These are phyloP conservation scores for Clavispora fructus DNA, from an alignment of 805 yeast genomes.

Conservation along the genomic window DNA sequence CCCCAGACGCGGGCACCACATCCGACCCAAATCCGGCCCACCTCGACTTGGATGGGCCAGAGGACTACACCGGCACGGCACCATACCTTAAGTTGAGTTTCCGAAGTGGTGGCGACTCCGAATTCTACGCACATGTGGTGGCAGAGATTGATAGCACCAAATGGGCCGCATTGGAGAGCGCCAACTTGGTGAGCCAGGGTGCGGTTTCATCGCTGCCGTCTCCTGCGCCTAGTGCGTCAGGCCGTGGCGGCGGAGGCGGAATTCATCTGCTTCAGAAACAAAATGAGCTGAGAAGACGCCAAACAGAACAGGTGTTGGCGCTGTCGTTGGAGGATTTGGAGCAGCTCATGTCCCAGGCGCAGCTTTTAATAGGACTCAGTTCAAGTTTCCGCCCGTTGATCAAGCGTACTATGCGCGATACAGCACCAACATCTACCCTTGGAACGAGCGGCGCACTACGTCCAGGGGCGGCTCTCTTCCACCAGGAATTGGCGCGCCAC, in stretches of 20 bases:
- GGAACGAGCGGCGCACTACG: slow-evolving; percentile 14
- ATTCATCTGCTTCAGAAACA: slow-evolving; percentile 63
- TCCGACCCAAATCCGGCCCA: slow-evolving; percentile 18
- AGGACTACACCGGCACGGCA: slow-evolving; percentile 26
- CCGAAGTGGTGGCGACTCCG: slow-evolving; percentile 60
- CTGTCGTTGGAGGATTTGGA: slow-evolving; percentile 73
- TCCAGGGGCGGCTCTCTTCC: slow-evolving; percentile 23
- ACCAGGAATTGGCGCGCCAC: slow-evolving; percentile 72
- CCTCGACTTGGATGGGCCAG: slow-evolving; percentile 25
- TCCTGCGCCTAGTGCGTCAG: slow-evolving; percentile 2
- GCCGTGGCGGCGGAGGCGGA: slow-evolving; percentile 46
- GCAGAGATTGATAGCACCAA: slow-evolving; percentile 41
- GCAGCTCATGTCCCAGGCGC: slow-evolving; percentile 71
- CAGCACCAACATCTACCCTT: slow-evolving; percentile 15
- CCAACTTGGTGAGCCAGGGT: slow-evolving; percentile 18
- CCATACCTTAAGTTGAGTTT: slow-evolving; percentile 66
- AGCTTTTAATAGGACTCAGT: slow-evolving; percentile 54
- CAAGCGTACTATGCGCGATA: slow-evolving; percentile 1
- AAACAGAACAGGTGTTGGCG: slow-evolving; percentile 56
- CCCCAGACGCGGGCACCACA: slow-evolving; percentile 17
- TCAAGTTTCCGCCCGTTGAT: slow-evolving; percentile 10
- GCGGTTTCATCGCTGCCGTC: background rate
- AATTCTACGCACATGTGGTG: slow-evolving; percentile 42
- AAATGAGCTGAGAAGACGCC: slow-evolving; percentile 49
- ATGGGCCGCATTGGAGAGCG: slow-evolving; percentile 41